Evolutionary conservation across 2,329 filamentous ascomycete species (phyloP).

Genomic region (Apiospora phragmitis): DNA sequence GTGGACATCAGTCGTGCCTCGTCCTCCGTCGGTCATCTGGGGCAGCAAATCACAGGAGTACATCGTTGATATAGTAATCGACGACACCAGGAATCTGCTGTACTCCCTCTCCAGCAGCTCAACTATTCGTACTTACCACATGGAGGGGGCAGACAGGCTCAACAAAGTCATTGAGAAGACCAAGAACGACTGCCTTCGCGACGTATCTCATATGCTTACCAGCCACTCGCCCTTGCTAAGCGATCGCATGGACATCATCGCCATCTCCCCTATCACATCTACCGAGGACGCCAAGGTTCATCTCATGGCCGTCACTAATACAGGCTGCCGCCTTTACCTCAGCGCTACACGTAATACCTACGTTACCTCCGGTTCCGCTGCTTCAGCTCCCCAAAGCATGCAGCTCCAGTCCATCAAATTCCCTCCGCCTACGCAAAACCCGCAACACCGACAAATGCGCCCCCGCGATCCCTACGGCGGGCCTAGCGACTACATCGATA

Average conservation of each 20-base stretch:
- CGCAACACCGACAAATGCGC: constrained; percentile 29
- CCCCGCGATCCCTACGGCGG: constrained; percentile 26
- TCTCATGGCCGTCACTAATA: constrained; percentile 86
- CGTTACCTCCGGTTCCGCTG: constrained; percentile 62
- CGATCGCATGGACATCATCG: constrained; percentile 71
- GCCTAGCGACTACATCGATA: constrained; percentile 42
- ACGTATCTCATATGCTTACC: constrained; percentile 81
- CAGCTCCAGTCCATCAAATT: constrained; percentile 97
- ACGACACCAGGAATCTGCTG: constrained; percentile 83
- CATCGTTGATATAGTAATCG: constrained; percentile 78
- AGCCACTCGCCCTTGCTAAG: constrained; percentile 70
- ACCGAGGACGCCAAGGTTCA: constrained; percentile 81
- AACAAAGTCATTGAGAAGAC: constrained; percentile 67
- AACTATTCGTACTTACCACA: constrained; percentile 88
- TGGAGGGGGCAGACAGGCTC: constrained; percentile 66
- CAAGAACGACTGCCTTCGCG: constrained; percentile 59
- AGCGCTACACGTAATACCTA: constrained; percentile 81
- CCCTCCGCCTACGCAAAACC: constrained; percentile 60
- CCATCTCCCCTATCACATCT: constrained; percentile 81
- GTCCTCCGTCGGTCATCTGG: constrained; percentile 51
- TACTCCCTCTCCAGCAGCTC: constrained; percentile 89
- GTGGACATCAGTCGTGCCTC: constrained; percentile 65
- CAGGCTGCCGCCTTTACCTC: constrained; percentile 87
- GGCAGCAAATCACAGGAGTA: constrained; percentile 57
- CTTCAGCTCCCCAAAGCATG: constrained; percentile 83